phyloP scores from a whole-genome alignment of 495 filamentous ascomycete genomes.

The Antarctomyces pellizariae region DNA sequence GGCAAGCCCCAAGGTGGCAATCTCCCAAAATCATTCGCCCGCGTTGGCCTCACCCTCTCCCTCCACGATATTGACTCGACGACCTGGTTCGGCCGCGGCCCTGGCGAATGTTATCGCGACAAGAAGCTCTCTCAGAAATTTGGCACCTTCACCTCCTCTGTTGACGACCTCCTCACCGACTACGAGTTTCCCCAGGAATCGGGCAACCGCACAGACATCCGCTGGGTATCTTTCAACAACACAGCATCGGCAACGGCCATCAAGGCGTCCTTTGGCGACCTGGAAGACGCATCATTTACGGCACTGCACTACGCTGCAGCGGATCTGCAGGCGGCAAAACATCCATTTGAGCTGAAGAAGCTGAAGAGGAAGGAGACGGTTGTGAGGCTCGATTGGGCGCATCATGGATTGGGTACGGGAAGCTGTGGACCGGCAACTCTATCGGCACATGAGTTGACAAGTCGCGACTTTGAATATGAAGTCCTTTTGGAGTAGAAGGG shows the following conservation, averaged over 20 bases:
- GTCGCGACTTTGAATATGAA: constrained; percentile 10
- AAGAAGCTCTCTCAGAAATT: constrained; percentile 30
- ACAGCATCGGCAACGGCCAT: no score
- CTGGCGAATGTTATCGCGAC: constrained; percentile 38
- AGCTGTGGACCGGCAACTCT: constrained; percentile 35
- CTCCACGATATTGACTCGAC: constrained; percentile 16
- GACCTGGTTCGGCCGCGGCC: constrained; percentile 35
- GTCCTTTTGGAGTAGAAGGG: no score
- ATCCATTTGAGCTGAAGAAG: constrained; percentile 31
- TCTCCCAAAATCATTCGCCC: constrained; percentile 26
- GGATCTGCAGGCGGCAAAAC: constrained; percentile 27
- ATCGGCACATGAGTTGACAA: constrained; percentile 23
- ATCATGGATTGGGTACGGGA: constrained; percentile 33
- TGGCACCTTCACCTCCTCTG: constrained; percentile 20
- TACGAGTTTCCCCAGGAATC: constrained; percentile 44
- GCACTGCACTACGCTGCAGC: constrained; percentile 23
- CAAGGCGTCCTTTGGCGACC: constrained; percentile 16
- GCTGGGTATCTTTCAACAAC: constrained; percentile 24
- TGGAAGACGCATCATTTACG: constrained; percentile 26
- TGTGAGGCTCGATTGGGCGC: constrained; percentile 30
- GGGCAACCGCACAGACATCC: constrained; percentile 33
- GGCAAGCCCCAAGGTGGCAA: constrained; percentile 18
- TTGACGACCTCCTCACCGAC: constrained; percentile 25
- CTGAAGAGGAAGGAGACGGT: constrained; percentile 24
- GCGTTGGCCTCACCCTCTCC: constrained; percentile 27